Evolutionary conservation across 2,329 filamentous ascomycete species (phyloP), one percentile per base, ranked within the genome.

Genomic region (Metarhizium album): DNA sequence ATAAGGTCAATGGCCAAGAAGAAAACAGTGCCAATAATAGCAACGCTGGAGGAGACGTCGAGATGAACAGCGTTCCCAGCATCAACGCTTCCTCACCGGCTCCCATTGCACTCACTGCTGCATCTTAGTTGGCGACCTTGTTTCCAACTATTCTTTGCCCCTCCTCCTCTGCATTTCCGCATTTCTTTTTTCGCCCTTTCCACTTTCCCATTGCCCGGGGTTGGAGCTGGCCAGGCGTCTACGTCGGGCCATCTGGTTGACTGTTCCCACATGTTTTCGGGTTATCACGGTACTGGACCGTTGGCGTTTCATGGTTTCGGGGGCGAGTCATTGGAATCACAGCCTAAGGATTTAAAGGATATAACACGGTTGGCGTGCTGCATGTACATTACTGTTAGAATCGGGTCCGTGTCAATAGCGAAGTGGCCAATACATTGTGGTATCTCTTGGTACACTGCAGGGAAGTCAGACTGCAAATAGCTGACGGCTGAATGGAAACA

Each of bases 1-100:
- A 82, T 62, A 79, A 81, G 60, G 79, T 80, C 57, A 84, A 85
- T 47, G 72, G 66, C 35, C 67, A 66, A 51, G 72, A 73, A 52
- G 63, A 66, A 53, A 76, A 76, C 64, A 77, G 75, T 60, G 72
- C 70, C 50, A 66, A 60, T 55, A 70, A 69, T 54, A 72, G 68
- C 59, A 69, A 69, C 54, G 68, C 68, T 29, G 69, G 67, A 14
- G 67, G 55, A 47, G 78, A 78, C 42, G 70, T 73, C 24, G 79
- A 82, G 59, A 78, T 78, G 69, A 71, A 66, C 50, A 79, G 74
- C 58, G 65, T 69, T 3, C 69, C 74, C 8, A 80, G 76, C 57
- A 58, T 77, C 13, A 65, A 72, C n/a, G 72, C 71, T 6, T 74
- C 74, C 48, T 80, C 78, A 6, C 76, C 78, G 0, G 72, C 69